Base-by-base conservation (phyloP, 1,139 yeast genomes). In the Ogataea hybrid region DNA sequence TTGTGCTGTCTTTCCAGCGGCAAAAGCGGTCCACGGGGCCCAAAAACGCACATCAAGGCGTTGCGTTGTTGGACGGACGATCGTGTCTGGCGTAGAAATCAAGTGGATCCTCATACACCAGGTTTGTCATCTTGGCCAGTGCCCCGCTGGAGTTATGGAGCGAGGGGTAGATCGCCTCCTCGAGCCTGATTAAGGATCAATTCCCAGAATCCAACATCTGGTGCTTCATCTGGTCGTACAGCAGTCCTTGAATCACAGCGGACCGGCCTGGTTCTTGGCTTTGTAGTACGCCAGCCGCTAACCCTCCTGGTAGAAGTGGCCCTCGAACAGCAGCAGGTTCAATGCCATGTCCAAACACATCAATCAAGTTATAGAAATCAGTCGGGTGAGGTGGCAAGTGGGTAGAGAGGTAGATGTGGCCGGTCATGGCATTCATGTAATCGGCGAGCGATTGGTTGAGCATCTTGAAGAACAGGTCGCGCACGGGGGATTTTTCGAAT, bases 351-450 rank as follows among this genome's bases (percentile, higher is more conserved):
- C 95, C 40, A 90, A 70, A 60, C 92, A 92, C 6, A 92, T 81
- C 84, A 77, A 90, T 83, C 58, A 92, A 71, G 57, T 92, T 94
- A 28, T 75, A 75, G 62, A 77, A 92, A 62, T 94, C 99, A 46
- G 77, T 78, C 33, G 67, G 64, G 59, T 92, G 94, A 4, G 97
- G 98, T 92, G 18, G 97, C 89, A 70, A 92, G 94, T 4, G 99
- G 98, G 57, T 86, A 92, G 62, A 82, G 89, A 0, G 98, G 59
- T 88, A 89, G 63, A 94, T 97, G 53, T 86, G 90, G 12, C 98
- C n/a, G 0, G 99, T 92, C 96, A 92, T 87, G 11, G 99, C 99
- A 62, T 92, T 94, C 99, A 92, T 92, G 64, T 89, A 92, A 62
- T 88, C 92, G 30, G 97, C 83, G 56, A 92, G 69, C 14, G 88